Conservation (phyloP, 371 early-diverging fungal species). For the Mortierella sp. region DNA sequence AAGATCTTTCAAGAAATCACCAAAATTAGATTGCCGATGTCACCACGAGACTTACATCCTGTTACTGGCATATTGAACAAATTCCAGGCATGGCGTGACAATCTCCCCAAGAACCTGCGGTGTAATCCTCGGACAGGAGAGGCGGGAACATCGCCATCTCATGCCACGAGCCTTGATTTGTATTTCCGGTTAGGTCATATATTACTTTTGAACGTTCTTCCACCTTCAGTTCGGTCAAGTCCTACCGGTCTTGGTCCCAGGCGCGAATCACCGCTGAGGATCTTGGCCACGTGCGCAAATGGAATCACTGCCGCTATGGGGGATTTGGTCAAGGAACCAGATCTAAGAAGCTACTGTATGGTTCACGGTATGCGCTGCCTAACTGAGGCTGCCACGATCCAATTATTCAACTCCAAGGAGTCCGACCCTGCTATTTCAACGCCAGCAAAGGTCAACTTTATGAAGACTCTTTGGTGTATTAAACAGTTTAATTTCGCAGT, state of each 20-base stretch:
- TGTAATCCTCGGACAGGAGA: constrained; percentile 7
- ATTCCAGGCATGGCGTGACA: constrained; percentile 17
- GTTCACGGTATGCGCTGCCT: constrained; percentile 28
- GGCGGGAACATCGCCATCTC: constrained; percentile 1
- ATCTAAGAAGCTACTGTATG: constrained; percentile 19
- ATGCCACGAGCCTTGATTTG: constrained; percentile 19
- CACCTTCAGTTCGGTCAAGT: constrained; percentile 30
- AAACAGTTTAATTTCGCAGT: constrained; percentile 35
- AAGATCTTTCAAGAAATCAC: constrained; percentile 34
- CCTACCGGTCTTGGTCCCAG: constrained; percentile 51
- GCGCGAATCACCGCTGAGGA: constrained; percentile 41
- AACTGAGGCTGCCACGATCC: constrained; percentile 46
- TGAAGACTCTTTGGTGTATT: constrained; percentile 54
- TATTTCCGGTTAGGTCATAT: constrained; percentile 42
- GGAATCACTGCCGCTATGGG: constrained; percentile 41
- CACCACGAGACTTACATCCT: constrained; percentile 25
- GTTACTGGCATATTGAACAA: constrained; percentile 32
- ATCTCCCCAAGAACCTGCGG: constrained; percentile 25
- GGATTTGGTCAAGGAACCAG: constrained; percentile 28
- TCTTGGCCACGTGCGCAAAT: constrained; percentile 50
- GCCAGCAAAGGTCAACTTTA: constrained; percentile 48
- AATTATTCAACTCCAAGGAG: constrained; percentile 33
- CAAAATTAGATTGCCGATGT: constrained; percentile 28
- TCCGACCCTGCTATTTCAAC: constrained; percentile 47
- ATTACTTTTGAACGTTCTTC: constrained; percentile 33